Evolutionary conservation across 2,329 filamentous ascomycete genomes (phyloP), one percentile per base, ranked within the genome.

Genomic region (Verticillium albo-atrum): DNA sequence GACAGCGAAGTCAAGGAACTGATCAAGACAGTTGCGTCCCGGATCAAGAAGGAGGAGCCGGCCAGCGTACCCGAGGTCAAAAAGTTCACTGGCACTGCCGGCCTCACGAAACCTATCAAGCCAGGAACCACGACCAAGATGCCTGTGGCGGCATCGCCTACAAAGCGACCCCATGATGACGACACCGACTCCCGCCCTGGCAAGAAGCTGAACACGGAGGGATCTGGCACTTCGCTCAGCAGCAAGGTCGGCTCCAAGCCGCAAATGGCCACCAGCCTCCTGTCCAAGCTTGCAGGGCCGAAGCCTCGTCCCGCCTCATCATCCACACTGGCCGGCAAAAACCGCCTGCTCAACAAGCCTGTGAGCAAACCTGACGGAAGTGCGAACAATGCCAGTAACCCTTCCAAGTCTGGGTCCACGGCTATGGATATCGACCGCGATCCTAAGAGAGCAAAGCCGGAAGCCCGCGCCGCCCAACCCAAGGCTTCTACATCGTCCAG

Each of bases 1-100:
- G 87, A 90, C 66, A 79, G 82, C 0, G 83, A 88, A 57, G 83
- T 85, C 54, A 88, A 88, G 66, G 80, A 79, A 4, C 75, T 88
- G 54, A 83, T 89, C 4, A 79, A 81, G 35, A 80, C 81, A 61
- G 87, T 89, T 54, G 72, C 81, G n/a, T 65, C 68, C 30, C 77
- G 77, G n/a, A 70, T 78, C 55, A 77, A 70, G 59, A 81, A 79
- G 59, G 73, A 60, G 7, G 66, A 65, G 28, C 58, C 60, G 42
- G 71, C 68, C 61, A 67, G 65, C 52, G 71, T 62, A 12, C n/a
- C 37, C 57, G 66, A 61, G 52, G 54, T 56, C 63, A 66, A 60
- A 60, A 66, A 64, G 69, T 65, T 55, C 25, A 55, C 60, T 58
- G 65, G 62, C 64, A 25, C 57, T 14, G 51, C 58, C 10, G 20